Base-by-base conservation (phyloP, 2,329 filamentous ascomycete species). In the Xylaria sp. region DNA sequence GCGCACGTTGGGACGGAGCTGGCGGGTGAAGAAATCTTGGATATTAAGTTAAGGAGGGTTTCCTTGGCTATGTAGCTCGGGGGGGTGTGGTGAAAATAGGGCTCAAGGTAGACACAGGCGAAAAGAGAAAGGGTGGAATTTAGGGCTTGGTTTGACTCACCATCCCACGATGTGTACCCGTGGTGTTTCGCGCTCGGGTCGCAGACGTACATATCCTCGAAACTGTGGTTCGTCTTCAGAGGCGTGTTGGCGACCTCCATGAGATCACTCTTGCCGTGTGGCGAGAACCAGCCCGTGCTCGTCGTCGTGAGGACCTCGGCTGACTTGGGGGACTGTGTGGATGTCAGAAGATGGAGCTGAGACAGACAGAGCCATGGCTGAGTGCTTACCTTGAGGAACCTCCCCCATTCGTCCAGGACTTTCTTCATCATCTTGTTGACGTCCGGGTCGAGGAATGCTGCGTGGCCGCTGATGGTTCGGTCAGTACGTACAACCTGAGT, bases 191-290 rank as follows among this genome's bases (percentile, higher is more conserved):
- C 81, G 0, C 75, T 78, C 0, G 88, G 84, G 49, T 91, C 86
- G 75, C 89, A 92, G 20, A 85, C 72, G 77, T 86, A 92, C 74
- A 90, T 83, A 20, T 90, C 83, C 65, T 90, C 84, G 67, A 90
- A 90, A 57, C 78, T 82, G 74, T 83, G 76, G 20, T 72, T 65
- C 0, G 84, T 81, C 60, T 79, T 73, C 20, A 77, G 73, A 0
- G 85, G 82, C 5, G 79, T 79, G 68, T 88, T 87, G 74, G 85
- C 85, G 0, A 87, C 84, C 44, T 83, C 77, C 79, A 86, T 83
- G 3, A 89, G 74, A 64, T 88, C 85, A 0, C 74, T 76, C 4
- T 79, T 73, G 1, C 81, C 86, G 0, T 83, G 83, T 17, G 83
- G 71, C 2, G 86, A 86, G 54, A 89, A 88, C 87, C 88, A 89